Evolutionary conservation across 2,329 filamentous ascomycete genomes (phyloP).

Genomic region (Fusarium graminum): DNA sequence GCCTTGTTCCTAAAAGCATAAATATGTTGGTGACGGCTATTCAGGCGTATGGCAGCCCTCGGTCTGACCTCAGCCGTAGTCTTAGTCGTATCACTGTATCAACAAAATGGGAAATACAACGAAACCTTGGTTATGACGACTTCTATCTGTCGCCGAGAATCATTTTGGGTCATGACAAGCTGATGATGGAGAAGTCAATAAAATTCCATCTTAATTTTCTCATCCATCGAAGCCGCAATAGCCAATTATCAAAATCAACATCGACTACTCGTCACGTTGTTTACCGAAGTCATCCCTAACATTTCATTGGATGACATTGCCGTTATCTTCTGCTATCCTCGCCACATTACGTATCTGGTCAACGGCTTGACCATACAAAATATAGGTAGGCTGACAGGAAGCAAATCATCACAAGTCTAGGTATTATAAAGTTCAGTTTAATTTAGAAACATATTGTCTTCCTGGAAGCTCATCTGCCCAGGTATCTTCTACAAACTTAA

Average conservation of each 20-base stretch:
- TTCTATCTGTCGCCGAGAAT: not conserved
- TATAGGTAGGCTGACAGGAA: not conserved
- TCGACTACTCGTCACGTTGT: not conserved
- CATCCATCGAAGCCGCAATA: not conserved
- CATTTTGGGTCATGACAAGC: not conserved
- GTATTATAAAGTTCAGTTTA: not conserved
- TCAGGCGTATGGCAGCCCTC: not conserved
- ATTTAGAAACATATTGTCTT: not conserved
- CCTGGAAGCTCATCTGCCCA: no score
- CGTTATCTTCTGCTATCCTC: not conserved
- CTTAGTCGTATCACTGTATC: not conserved
- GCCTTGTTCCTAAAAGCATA: not conserved
- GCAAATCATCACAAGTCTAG: not conserved
- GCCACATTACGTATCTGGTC: not conserved
- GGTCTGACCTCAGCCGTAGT: not conserved
- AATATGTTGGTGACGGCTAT: conserved; percentile 19
- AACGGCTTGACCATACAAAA: not conserved
- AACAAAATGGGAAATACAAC: not conserved
- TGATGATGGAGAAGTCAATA: not conserved
- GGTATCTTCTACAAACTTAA: not conserved
- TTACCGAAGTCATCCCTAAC: no score
- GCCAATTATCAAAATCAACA: not conserved
- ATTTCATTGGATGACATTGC: not conserved
- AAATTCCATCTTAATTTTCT: not conserved
- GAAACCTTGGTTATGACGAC: not conserved